These are phyloP conservation scores for Leucocoprinus gongylophorus DNA, from an alignment of 1,284 basidiomycete genomes.

Conservation along the genomic window DNA sequence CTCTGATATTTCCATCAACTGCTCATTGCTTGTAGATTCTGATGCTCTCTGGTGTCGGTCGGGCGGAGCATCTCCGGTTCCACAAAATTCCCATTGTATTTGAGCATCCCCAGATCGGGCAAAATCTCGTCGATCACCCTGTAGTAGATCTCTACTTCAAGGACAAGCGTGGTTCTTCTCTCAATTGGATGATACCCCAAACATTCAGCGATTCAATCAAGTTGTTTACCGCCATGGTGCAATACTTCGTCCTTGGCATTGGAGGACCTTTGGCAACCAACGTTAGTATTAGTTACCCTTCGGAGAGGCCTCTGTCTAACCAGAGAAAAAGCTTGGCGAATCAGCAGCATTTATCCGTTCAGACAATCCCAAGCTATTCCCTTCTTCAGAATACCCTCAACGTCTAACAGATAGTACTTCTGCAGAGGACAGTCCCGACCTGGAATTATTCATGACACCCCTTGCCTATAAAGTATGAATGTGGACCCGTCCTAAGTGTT, in stretches of 20 bases:
- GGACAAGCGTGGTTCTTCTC: constrained; percentile 39
- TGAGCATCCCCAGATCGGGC: constrained; percentile 41
- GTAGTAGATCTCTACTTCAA: constrained; percentile 36
- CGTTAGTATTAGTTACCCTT: constrained; percentile 26
- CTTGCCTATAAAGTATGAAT: constrained; percentile 27
- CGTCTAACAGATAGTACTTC: constrained; percentile 44
- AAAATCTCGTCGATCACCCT: constrained; percentile 33
- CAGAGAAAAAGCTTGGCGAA: constrained; percentile 41
- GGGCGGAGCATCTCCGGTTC: constrained; percentile 44
- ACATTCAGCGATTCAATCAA: constrained; percentile 29
- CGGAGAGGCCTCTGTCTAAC: neutral
- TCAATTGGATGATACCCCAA: constrained; percentile 34
- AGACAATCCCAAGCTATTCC: constrained; percentile 44
- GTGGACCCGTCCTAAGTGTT: neutral
- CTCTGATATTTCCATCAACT: constrained; percentile 9
- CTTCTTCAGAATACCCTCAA: constrained; percentile 30
- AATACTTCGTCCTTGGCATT: constrained; percentile 33
- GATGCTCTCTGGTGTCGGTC: constrained; percentile 51
- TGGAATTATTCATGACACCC: constrained; percentile 45
- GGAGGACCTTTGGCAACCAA: constrained; percentile 33
- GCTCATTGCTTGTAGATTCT: constrained; percentile 42
- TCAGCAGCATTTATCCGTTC: constrained; percentile 48
- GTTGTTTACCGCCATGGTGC: constrained; percentile 27
- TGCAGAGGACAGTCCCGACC: constrained; percentile 45
- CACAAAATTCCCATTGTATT: constrained; percentile 44